Evolutionary conservation across 2,329 filamentous ascomycete genomes (phyloP).

Genomic region (Xylariaceae sp.): DNA sequence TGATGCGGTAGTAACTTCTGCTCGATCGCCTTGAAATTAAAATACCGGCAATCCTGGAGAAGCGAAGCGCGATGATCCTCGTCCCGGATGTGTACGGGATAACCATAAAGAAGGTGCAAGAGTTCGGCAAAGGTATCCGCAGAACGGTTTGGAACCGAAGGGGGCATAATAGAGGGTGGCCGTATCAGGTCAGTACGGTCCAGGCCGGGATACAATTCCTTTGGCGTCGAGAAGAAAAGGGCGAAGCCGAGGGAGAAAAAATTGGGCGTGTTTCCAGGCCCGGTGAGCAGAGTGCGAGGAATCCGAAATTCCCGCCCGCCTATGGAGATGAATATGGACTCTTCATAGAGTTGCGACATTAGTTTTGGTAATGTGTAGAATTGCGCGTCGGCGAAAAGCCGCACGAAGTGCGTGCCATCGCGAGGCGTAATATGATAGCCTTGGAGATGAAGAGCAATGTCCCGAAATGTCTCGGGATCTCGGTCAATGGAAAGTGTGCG

Average conservation of each 20-base stretch:
- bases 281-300: constrained; percentile 77
- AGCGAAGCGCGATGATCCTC: constrained; percentile 72
- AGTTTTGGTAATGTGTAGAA: constrained; percentile 88
- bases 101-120: constrained; percentile 75
- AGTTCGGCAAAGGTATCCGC: constrained; percentile 82
- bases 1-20: constrained; percentile 76
- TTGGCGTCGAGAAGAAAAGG: constrained; percentile 75
- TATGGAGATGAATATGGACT: constrained; percentile 87
- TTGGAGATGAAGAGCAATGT: constrained; percentile 86
- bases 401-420: constrained; percentile 83
- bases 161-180: constrained; percentile 79
- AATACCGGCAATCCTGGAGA: constrained; percentile 83
- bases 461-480: constrained; percentile 80
- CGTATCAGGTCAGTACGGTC: constrained; percentile 72
- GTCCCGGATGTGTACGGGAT: constrained; percentile 69
- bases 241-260: constrained; percentile 91
- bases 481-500: constrained; percentile 92
- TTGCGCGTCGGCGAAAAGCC: constrained; percentile 87
- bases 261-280: constrained; percentile 86
- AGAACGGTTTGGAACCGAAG: constrained; percentile 71
- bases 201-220: constrained; percentile 80
- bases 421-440: constrained; percentile 81
- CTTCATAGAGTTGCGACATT: constrained; percentile 85
- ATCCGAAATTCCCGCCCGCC: constrained; percentile 85
- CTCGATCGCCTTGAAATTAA: constrained; percentile 86